phyloP scores from a whole-genome alignment of 495 filamentous ascomycete genomes.

The Margaritispora aquatica region DNA sequence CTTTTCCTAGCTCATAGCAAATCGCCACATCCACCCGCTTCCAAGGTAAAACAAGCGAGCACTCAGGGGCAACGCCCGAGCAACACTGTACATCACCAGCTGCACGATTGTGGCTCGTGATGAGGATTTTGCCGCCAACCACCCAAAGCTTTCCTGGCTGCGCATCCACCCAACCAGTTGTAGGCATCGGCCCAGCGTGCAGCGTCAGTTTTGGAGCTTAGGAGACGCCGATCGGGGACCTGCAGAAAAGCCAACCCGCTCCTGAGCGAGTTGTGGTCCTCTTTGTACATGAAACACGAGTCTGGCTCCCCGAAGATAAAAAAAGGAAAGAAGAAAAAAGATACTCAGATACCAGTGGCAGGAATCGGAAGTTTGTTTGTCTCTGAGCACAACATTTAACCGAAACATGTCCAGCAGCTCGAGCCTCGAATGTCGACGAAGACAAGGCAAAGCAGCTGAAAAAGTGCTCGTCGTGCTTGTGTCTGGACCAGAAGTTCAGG shows the following conservation, averaged over 20 bases:
- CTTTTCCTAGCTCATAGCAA: too few species aligned
- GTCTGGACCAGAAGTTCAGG: background rate
- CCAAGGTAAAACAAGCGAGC: background rate
- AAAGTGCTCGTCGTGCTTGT: background rate
- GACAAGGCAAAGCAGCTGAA: background rate
- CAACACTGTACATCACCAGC: background rate
- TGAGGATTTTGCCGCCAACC: background rate
- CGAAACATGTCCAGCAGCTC: too few species aligned
- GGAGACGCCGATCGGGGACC: background rate
- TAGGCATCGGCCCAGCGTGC: background rate
- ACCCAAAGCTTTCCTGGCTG: background rate
- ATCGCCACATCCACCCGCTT: background rate
- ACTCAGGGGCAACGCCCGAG: background rate
- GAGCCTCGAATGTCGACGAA: too few species aligned
- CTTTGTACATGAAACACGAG: background rate
- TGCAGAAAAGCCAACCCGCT: background rate
- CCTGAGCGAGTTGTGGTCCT: background rate
- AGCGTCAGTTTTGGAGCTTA: background rate
- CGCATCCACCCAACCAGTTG: background rate
- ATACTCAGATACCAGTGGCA: too few species aligned
- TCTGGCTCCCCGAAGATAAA: background rate
- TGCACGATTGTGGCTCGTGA: background rate
- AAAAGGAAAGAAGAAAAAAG: too few species aligned
- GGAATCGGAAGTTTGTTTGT: too few species aligned
- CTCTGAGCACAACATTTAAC: too few species aligned